Percentiles rank a stretch among this genome's conserved stretches.
These are phyloP conservation scores for Candida yuanshanica DNA, from an alignment of 805 yeast species.

Conservation along the genomic window DNA sequence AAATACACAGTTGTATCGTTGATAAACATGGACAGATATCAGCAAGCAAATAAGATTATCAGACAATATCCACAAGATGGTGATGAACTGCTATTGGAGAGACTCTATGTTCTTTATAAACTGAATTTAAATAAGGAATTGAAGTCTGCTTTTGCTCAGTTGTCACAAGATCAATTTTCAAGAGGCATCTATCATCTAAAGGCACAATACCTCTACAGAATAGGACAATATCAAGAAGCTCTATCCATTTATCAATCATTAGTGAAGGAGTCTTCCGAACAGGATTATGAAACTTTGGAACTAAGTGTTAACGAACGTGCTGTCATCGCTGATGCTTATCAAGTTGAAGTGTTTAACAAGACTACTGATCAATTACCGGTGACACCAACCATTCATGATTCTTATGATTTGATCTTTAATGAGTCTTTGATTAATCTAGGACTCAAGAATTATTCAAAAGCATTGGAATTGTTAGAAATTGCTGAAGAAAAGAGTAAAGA, in stretches of 20 bases:
- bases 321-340: constrained; percentile 43
- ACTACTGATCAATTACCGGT: constrained; percentile 11
- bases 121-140: constrained; percentile 32
- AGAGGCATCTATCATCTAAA: constrained; percentile 43
- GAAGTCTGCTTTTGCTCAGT: constrained; percentile 18
- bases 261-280: constrained; percentile 29
- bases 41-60: constrained; percentile 42
- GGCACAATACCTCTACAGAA: constrained; percentile 48
- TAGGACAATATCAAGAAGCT: constrained; percentile 47
- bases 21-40: constrained; percentile 61
- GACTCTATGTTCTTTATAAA: constrained; percentile 60
- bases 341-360: constrained; percentile 9
- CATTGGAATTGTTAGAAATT: constrained; percentile 38
- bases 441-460: constrained; percentile 31
- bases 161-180: constrained; percentile 16
- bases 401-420: constrained; percentile 63
- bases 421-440: constrained; percentile 51
- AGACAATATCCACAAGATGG: constrained; percentile 30
- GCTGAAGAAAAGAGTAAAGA: constrained; percentile 39
- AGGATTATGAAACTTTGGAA: constrained; percentile 40
- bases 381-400: constrained; percentile 22
- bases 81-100: constrained; percentile 42
- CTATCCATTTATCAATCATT: constrained; percentile 45
- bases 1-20: constrained; percentile 51
- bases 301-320: constrained; percentile 67